Conservation (phyloP, 2,329 filamentous ascomycete species). For the Stemphylium lycopersici region DNA sequence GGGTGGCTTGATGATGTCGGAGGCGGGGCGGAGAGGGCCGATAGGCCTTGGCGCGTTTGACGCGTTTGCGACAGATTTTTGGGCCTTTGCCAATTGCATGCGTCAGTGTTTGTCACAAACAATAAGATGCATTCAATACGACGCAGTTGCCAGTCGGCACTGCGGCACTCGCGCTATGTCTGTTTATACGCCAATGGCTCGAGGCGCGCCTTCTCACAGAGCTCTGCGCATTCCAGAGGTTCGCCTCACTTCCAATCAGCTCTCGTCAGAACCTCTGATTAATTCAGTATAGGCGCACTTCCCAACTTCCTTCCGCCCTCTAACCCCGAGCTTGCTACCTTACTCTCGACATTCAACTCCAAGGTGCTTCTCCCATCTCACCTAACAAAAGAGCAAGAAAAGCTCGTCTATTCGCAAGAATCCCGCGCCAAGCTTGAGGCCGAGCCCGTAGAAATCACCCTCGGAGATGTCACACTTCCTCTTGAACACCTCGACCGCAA, state of each 20-base stretch:
- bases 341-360: conserved; percentile 51
- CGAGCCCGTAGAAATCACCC: conserved; percentile 50
- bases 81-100: conserved; percentile 6
- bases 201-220: conserved; percentile 41
- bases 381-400: conserved; percentile 49
- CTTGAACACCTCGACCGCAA: conserved; percentile 42
- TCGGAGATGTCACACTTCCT: conserved; percentile 48
- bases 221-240: conserved; percentile 32
- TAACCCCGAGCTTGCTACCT: conserved; percentile 48
- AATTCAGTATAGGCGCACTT: conserved; percentile 38
- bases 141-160: conserved; percentile 36
- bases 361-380: conserved; percentile 54
- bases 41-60: conserved; percentile 35
- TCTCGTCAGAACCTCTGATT: not conserved
- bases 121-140: conserved; percentile 41
- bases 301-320: conserved; percentile 52
- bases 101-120: conserved; percentile 2
- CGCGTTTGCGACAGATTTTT: conserved; percentile 31
- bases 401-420: conserved; percentile 51
- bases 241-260: conserved; percentile 2
- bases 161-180: conserved; percentile 17
- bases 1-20: conserved; percentile 12
- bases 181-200: conserved; percentile 27
- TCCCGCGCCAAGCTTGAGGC: conserved; percentile 51
- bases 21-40: conserved; percentile 2